These are phyloP conservation scores for Teratosphaeria zuluensis DNA, from an alignment of 2,329 filamentous ascomycete genomes.

Conservation along the genomic window DNA sequence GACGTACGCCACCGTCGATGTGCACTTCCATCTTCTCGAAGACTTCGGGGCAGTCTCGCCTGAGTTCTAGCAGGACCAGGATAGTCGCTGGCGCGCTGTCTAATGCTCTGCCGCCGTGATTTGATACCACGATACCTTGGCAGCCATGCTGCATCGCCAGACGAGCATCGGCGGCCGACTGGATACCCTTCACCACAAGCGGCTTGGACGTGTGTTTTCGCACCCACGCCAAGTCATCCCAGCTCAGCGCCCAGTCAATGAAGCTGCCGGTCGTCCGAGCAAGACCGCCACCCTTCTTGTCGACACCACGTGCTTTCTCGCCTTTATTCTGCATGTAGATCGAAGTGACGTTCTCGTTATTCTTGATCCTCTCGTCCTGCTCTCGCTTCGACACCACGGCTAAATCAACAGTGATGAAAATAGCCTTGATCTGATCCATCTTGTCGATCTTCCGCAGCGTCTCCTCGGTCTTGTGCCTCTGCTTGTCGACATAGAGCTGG, in stretches of 20 bases:
- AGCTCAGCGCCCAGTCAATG: constrained; percentile 47
- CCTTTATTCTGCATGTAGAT: constrained; percentile 46
- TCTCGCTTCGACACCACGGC: constrained; percentile 48
- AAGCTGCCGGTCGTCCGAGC: constrained; percentile 46
- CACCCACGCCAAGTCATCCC: constrained; percentile 39
- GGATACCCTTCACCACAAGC: constrained; percentile 37
- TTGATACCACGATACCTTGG: constrained; percentile 42
- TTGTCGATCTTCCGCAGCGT: constrained; percentile 39
- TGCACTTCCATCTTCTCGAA: constrained; percentile 53
- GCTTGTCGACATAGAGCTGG: constrained; percentile 53
- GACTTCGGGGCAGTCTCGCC: constrained; percentile 50
- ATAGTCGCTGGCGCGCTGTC: constrained; percentile 45
- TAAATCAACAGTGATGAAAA: constrained; percentile 52
- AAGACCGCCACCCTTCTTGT: constrained; percentile 46
- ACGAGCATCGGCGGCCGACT: constrained; percentile 32
- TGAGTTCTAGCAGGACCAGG: constrained; percentile 52
- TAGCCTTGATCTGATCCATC: constrained; percentile 39
- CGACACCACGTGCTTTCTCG: constrained; percentile 33
- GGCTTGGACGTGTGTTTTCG: constrained; percentile 42
- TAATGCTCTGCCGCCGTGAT: constrained; percentile 44
- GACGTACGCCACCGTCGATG: constrained; percentile 54
- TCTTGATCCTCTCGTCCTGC: constrained; percentile 37
- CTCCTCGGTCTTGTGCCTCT: constrained; percentile 43
- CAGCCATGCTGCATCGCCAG: constrained; percentile 34
- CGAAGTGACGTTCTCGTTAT: constrained; percentile 46